These are phyloP conservation scores for Suillus alpinus DNA, from an alignment of 768 basidiomycete genomes.

Conservation along the genomic window DNA sequence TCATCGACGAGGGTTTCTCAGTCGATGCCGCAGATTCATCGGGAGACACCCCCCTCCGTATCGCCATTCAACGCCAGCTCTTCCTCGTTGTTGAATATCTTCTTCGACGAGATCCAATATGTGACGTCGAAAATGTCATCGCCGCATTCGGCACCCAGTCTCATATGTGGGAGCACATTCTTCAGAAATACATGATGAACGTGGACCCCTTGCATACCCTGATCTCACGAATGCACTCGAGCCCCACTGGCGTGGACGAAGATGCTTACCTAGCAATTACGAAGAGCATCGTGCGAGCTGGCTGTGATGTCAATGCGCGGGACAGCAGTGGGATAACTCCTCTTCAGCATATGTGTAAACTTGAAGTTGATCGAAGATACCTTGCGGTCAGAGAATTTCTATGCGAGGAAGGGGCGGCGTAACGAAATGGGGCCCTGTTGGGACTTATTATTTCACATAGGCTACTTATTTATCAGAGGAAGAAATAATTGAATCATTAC, in stretches of 20 bases:
- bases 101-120: not conserved
- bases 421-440: not conserved
- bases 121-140: not conserved
- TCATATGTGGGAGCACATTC: not conserved
- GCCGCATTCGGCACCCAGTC: not conserved
- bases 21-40: not conserved
- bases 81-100: not conserved
- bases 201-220: not conserved
- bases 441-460: not conserved
- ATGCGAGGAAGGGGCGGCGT: not conserved
- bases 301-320: constrained; percentile 6
- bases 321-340: not conserved
- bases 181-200: not conserved
- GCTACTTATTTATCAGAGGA: not conserved
- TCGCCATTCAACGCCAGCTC: not conserved
- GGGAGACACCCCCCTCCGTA: not conserved
- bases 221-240: not conserved
- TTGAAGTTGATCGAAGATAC: not conserved
- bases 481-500: not conserved
- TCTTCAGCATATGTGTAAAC: constrained; percentile 2
- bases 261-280: constrained; percentile 3
- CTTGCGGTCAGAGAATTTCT: not conserved
- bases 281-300: constrained; percentile 2
- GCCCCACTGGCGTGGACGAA: not conserved
- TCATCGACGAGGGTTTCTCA: not conserved